Conservation (phyloP, 1,139 yeast species). For the Wickerhamomyces sp. region DNA sequence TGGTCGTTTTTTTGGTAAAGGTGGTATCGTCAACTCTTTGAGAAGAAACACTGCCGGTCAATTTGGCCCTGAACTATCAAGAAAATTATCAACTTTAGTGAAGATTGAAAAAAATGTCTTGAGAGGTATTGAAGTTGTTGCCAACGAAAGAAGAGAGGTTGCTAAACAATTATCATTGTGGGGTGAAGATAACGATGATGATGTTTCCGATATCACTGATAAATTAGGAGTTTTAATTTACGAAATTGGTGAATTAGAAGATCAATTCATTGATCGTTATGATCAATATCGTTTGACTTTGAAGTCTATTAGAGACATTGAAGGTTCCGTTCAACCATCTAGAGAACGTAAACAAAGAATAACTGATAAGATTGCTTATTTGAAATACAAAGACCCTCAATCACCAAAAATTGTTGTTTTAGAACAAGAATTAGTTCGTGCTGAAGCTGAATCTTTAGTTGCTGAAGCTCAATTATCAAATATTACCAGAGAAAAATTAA, state of each 20-base stretch:
- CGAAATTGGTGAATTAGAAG: conserved; percentile 97
- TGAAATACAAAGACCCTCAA: conserved; percentile 97
- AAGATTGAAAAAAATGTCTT: conserved; percentile 96
- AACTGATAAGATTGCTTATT: conserved; percentile 95
- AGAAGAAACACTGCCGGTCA: conserved; percentile 90
- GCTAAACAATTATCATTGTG: conserved; percentile 94
- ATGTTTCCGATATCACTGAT: conserved; percentile 94
- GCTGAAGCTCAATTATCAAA: conserved; percentile 98
- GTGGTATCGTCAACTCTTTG: conserved; percentile 75
- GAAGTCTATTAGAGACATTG: conserved; percentile 93
- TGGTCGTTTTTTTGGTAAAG: conserved; percentile 85
- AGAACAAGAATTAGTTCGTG: conserved; percentile 98
- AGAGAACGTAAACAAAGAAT: conserved; percentile 97
- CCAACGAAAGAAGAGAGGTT: conserved; percentile 93
- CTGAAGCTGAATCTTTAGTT: conserved; percentile 97
- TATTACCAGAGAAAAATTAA: conserved; percentile 95
- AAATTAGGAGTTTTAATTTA: conserved; percentile 92
- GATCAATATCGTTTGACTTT: conserved; percentile 96
- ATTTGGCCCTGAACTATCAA: conserved; percentile 90
- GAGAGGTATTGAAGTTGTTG: conserved; percentile 89
- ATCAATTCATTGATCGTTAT: conserved; percentile 94
- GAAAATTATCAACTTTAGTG: conserved; percentile 84
- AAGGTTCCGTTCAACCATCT: conserved; percentile 95
- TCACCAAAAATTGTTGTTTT: conserved; percentile 91
- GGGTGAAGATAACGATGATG: conserved; percentile 99